phyloP scores from a whole-genome alignment of 352 stramenopile species.

The Phytophthora quininea region DNA sequence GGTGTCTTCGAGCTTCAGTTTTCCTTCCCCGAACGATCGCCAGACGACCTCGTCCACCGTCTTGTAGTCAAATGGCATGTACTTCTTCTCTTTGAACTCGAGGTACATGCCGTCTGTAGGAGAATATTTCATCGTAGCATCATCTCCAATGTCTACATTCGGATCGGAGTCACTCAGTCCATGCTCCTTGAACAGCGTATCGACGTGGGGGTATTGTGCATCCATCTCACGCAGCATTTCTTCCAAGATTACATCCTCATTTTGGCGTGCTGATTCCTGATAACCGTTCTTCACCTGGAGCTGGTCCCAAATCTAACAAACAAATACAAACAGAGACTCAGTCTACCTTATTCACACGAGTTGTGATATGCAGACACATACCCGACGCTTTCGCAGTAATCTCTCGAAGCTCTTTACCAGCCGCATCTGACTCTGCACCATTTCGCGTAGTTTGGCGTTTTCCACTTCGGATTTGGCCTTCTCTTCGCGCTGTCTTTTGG shows the following conservation, averaged over 20 bases:
- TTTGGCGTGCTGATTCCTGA: conserved; percentile 7
- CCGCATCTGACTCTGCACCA: conserved; percentile 47
- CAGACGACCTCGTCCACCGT: conserved; percentile 40
- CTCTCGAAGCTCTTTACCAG: conserved; percentile 46
- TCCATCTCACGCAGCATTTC: conserved; percentile 29
- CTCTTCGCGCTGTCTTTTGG: conserved; percentile 42
- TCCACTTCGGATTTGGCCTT: conserved; percentile 45
- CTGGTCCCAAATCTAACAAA: conserved; percentile 42
- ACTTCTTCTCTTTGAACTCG: conserved; percentile 44
- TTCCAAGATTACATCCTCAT: conserved; percentile 31
- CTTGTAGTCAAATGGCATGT: conserved; percentile 40
- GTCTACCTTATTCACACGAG: too few relatives aligned
- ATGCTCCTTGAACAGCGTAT: conserved; percentile 18
- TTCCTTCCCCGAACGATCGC: conserved; percentile 29
- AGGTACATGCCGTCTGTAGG: conserved; percentile 33
- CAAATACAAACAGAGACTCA: too few relatives aligned
- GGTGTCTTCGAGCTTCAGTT: conserved; percentile 33
- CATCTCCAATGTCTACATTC: conserved; percentile 13
- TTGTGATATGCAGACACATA: conserved; percentile 8
- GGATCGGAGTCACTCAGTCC: conserved; percentile 25
- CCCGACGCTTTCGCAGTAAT: conserved; percentile 41
- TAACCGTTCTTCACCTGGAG: conserved; percentile 32
- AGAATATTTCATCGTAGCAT: conserved; percentile 34
- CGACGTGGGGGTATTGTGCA: conserved; percentile 16
- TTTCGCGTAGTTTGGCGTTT: conserved; percentile 51